Evolutionary conservation across 495 filamentous ascomycete genomes (phyloP), one percentile per base, ranked within the genome.

Genomic region (Pseudevernia furfuracea): DNA sequence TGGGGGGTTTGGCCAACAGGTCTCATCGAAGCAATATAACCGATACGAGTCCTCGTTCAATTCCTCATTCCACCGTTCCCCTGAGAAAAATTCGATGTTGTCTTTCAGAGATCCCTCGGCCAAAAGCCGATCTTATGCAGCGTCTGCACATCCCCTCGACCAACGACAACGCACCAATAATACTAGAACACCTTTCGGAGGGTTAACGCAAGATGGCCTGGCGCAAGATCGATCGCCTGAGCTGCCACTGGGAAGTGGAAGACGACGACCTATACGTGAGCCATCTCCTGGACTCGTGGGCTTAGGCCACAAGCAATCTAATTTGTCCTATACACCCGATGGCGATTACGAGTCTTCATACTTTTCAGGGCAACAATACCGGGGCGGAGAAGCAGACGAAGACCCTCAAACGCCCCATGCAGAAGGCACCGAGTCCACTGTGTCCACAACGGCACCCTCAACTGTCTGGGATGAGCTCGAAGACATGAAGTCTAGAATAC

Each of bases 391-490:
- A 34, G 17, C 49, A 59, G 75, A 55, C 34, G 28, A 55, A 34
- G 52, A 55, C 30, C 71, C 12, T 72, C 79, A 12, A 59, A 85
- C 80, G 58, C 60, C 79, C 28, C 75, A 77, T 57, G 75, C 74
- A 6, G 84, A 88, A 67, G 84, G 84, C 39, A 92, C 90, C 4
- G 89, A 90, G 65, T 96, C 92, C 0, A 91, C 89, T 0, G 78
- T 86, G 30, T 97, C 94, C 0, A 91, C 89, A 1, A 91, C 86
- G 3, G 91, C 91, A 12, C 88, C 92, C 28, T 96, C 94, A 3
- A 95, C 90, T 1, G 90, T 98, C 14, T 98, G 95, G 95, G 94
- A 98, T 73, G 94, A 98, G 74, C 76, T 98, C 25, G 94, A 98
- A 68, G 95, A 97, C 61, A 77, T 98, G 17, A 98, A 97, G 72